These are phyloP conservation scores for Fomitiporia mediterranea DNA, from an alignment of 1,284 basidiomycete genomes.

Conservation along the genomic window DNA sequence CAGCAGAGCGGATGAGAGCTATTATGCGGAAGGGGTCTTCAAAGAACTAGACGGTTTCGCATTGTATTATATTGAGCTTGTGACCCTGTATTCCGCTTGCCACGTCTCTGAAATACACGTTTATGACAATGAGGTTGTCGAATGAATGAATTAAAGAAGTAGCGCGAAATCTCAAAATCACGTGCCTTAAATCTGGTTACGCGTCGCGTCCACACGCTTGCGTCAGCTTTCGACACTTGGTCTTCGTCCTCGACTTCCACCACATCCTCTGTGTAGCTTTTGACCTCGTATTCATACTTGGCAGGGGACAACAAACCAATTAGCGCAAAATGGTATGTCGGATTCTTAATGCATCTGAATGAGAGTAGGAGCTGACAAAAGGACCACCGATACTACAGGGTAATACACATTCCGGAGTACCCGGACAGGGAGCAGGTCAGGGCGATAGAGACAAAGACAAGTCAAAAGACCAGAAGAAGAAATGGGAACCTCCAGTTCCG, in stretches of 20 bases:
- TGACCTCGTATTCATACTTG: too few relatives aligned
- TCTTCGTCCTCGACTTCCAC: background rate
- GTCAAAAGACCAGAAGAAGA: slow-evolving; percentile 76
- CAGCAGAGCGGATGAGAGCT: slow-evolving; percentile 61
- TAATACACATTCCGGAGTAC: slow-evolving; percentile 72
- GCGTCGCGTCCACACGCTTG: slow-evolving; percentile 17
- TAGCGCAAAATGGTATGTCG: slow-evolving; percentile 12
- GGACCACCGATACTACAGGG: slow-evolving; percentile 45
- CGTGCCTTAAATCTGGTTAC: background rate
- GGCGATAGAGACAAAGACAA: slow-evolving; percentile 61
- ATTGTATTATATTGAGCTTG: too few relatives aligned
- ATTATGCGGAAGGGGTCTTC: slow-evolving; percentile 44
- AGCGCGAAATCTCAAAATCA: too few relatives aligned
- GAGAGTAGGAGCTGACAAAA: background rate
- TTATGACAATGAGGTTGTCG: too few relatives aligned
- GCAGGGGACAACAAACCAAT: too few relatives aligned
- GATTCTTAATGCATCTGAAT: background rate
- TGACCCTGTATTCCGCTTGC: too few relatives aligned
- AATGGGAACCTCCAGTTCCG: slow-evolving; percentile 98
- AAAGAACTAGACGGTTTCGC: slow-evolving; percentile 11
- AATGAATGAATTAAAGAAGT: too few relatives aligned
- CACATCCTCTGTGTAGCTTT: background rate
- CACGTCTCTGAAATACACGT: too few relatives aligned
- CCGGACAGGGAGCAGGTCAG: slow-evolving; percentile 29
- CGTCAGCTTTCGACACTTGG: slow-evolving; percentile 14